These are phyloP conservation scores for Talaromyces sp. DNA, from an alignment of 2,329 filamentous ascomycete species.

Conservation along the genomic window DNA sequence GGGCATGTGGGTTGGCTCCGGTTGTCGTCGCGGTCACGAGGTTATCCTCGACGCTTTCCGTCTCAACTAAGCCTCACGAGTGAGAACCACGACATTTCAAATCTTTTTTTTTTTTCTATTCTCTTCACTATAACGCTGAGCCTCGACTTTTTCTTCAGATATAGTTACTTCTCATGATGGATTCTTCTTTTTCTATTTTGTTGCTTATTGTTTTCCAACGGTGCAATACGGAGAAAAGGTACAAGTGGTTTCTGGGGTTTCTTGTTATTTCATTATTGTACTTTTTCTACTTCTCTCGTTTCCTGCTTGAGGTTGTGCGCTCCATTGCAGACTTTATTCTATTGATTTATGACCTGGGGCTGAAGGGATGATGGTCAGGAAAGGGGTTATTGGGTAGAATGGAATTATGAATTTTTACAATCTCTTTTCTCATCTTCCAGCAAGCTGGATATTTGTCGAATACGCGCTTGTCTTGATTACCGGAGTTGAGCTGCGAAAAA, in stretches of 20 bases:
- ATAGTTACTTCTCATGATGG: constrained; percentile 12
- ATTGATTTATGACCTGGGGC: background rate
- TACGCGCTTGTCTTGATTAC: background rate
- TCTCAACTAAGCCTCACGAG: constrained; percentile 27
- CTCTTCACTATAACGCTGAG: background rate
- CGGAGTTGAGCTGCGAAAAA: background rate
- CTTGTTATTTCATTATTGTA: background rate
- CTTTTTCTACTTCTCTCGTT: background rate
- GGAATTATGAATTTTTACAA: background rate
- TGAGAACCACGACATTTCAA: background rate
- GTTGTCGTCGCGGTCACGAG: constrained; percentile 46
- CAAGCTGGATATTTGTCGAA: background rate
- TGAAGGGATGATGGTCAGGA: background rate
- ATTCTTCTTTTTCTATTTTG: background rate
- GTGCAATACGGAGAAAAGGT: constrained; percentile 14
- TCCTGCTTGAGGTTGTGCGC: background rate
- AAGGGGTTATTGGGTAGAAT: background rate
- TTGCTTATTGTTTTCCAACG: background rate
- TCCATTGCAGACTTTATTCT: background rate
- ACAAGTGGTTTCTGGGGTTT: constrained; percentile 1
- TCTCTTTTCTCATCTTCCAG: background rate
- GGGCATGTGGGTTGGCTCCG: constrained; percentile 50
- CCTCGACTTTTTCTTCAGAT: background rate
- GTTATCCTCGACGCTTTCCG: constrained; percentile 40
- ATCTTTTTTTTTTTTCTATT: background rate